Evolutionary conservation across 2,329 filamentous ascomycete species (phyloP).

Genomic region (Achaetomium macrosporum): DNA sequence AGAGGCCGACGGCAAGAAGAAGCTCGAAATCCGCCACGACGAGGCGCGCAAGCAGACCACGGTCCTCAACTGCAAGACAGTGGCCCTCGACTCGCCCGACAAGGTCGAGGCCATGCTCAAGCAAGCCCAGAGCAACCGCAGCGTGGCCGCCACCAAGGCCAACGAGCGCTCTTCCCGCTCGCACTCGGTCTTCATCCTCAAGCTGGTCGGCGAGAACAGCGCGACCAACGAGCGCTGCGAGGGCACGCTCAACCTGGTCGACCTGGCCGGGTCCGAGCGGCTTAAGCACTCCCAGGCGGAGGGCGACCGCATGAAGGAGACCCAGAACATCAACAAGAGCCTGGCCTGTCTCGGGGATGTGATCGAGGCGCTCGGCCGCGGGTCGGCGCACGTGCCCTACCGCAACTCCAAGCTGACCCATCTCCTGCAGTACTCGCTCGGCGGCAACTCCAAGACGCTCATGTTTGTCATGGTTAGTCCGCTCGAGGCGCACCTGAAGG

Average conservation of each 20-base stretch:
- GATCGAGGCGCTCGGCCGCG: conserved; percentile 83
- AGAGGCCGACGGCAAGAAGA: conserved; percentile 68
- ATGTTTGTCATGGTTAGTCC: conserved; percentile 99
- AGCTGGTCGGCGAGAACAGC: conserved; percentile 62
- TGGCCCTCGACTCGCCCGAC: conserved; percentile 69
- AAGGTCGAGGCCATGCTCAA: conserved; percentile 75
- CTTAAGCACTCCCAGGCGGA: conserved; percentile 81
- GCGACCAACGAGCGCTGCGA: conserved; percentile 80
- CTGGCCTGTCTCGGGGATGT: conserved; percentile 90
- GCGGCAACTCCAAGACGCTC: conserved; percentile 92
- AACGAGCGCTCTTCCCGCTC: conserved; percentile 93
- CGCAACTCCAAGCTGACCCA: conserved; percentile 96
- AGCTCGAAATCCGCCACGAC: conserved; percentile 86
- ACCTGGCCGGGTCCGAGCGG: conserved; percentile 88
- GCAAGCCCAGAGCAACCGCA: conserved; percentile 77
- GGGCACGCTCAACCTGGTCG: conserved; percentile 90
- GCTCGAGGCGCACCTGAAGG: conserved; percentile 80
- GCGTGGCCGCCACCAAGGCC: conserved; percentile 92
- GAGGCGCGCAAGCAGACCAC: conserved; percentile 72
- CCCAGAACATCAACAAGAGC: conserved; percentile 95
- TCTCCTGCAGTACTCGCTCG: conserved; percentile 86
- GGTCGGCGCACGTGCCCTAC: conserved; percentile 83
- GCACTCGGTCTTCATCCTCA: conserved; percentile 94
- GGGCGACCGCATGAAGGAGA: conserved; percentile 84
- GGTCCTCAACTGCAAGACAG: conserved; percentile 72